phyloP scores from a whole-genome alignment of 78 protist species.

The Cavenderia fasciculata region DNA sequence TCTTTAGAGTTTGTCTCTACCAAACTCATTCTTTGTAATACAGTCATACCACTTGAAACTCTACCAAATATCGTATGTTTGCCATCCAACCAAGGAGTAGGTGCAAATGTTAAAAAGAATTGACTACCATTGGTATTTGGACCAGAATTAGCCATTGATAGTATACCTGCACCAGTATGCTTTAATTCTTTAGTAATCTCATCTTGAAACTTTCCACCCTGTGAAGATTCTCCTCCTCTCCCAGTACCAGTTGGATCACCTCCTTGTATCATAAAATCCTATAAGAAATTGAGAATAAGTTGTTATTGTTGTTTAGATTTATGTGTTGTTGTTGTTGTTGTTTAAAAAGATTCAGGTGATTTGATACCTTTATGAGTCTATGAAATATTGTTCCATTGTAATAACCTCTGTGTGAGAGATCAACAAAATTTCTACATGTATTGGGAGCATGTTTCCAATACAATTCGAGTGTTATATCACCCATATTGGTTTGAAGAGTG shows the following conservation, averaged over 20 bases:
- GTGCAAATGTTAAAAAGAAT: constrained; percentile 93
- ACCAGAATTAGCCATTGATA: constrained; percentile 92
- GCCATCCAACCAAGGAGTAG: constrained; percentile 86
- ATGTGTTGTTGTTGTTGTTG: background rate
- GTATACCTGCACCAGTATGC: constrained; percentile 93
- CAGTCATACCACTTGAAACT: constrained; percentile 82
- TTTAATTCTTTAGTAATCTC: constrained; percentile 83
- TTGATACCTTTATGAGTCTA: constrained; percentile 69
- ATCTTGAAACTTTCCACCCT: constrained; percentile 83
- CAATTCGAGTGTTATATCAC: constrained; percentile 83
- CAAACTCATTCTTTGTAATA: constrained; percentile 82
- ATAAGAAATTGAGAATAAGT: background rate
- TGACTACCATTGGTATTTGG: constrained; percentile 84
- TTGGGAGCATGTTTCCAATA: constrained; percentile 91
- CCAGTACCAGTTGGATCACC: constrained; percentile 98
- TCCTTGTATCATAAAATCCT: constrained; percentile 90
- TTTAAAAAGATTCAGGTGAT: background rate
- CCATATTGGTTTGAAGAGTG: constrained; percentile 77
- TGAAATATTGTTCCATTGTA: constrained; percentile 86
- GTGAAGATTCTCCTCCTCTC: constrained; percentile 85
- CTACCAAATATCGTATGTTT: constrained; percentile 95
- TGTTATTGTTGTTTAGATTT: background rate
- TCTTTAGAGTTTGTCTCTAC: background rate
- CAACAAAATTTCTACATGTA: constrained; percentile 88
- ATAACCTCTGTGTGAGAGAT: constrained; percentile 82